Evolutionary conservation across 2,329 filamentous ascomycete species (phyloP).

Genomic region (Huntiella moniliformis): DNA sequence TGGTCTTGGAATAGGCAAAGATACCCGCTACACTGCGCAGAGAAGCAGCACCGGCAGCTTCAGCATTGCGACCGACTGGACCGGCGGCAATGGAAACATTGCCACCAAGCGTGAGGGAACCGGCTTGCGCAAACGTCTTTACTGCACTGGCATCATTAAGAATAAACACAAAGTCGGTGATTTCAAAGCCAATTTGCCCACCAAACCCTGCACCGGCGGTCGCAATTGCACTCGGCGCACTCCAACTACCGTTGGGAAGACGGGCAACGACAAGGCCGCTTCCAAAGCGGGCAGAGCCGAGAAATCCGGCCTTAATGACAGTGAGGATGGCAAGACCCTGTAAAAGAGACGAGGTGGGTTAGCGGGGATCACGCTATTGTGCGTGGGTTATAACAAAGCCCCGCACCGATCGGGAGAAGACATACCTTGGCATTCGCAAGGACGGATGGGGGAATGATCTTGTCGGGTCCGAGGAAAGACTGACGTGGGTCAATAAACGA

Average conservation of each 20-base stretch:
- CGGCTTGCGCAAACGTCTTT: conserved; percentile 81
- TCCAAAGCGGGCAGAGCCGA: conserved; percentile 65
- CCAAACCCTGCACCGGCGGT: conserved; percentile 68
- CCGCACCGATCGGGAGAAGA: conserved; percentile 1
- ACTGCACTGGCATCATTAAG: conserved; percentile 82
- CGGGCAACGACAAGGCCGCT: conserved; percentile 68
- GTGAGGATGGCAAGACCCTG: conserved; percentile 69
- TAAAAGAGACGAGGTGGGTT: background rate
- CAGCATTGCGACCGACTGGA: conserved; percentile 82
- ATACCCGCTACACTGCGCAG: conserved; percentile 76
- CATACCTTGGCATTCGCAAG: conserved; percentile 76
- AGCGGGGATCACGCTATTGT: background rate
- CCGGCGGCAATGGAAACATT: conserved; percentile 94
- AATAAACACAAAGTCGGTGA: conserved; percentile 95
- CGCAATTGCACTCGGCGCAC: conserved; percentile 62
- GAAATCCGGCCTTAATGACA: conserved; percentile 71
- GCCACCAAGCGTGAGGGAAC: conserved; percentile 79
- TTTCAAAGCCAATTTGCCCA: conserved; percentile 70
- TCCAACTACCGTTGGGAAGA: conserved; percentile 60
- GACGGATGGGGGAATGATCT: conserved; percentile 82
- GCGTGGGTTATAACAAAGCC: background rate
- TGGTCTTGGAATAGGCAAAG: conserved; percentile 96
- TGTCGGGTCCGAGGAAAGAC: conserved; percentile 73
- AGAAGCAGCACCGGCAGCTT: conserved; percentile 85
- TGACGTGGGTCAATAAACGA: conserved; percentile 91